Percentiles rank a stretch among this genome's conserved stretches.
Conservation (phyloP, 2,329 filamentous ascomycete species). For the Paraconiothyrium sp. region DNA sequence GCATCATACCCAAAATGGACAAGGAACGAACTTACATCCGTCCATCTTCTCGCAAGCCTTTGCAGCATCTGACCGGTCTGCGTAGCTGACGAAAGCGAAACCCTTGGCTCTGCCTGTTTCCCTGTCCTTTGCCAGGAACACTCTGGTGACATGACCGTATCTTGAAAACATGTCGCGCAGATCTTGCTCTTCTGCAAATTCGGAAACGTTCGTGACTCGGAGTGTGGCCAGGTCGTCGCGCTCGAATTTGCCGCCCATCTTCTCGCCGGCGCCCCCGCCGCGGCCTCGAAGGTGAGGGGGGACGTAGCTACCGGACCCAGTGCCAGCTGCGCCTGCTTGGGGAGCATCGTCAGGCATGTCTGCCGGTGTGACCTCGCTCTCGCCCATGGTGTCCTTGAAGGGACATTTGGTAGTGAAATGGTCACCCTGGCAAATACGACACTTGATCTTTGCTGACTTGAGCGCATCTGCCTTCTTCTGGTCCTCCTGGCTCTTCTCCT, state of each 20-base stretch:
- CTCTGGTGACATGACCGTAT: slow-evolving; percentile 94
- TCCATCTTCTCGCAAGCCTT: slow-evolving; percentile 98
- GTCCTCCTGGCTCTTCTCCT: slow-evolving; percentile 79
- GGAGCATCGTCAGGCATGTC: slow-evolving; percentile 58
- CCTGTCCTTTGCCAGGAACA: slow-evolving; percentile 97
- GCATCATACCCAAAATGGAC: slow-evolving; percentile 13
- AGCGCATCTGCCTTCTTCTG: slow-evolving; percentile 71
- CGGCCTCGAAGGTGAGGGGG: slow-evolving; percentile 91
- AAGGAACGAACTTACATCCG: slow-evolving; percentile 69
- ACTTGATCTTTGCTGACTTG: slow-evolving; percentile 99
- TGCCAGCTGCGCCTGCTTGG: slow-evolving; percentile 65
- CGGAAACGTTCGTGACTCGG: slow-evolving; percentile 97
- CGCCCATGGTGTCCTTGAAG: slow-evolving; percentile 99
- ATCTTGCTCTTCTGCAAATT: slow-evolving; percentile 96
- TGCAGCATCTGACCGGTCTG: slow-evolving; percentile 86
- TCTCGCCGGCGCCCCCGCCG: slow-evolving; percentile 78
- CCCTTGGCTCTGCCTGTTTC: slow-evolving; percentile 97
- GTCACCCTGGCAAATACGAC: slow-evolving; percentile 97
- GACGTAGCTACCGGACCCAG: slow-evolving; percentile 85
- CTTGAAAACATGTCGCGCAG: slow-evolving; percentile 98
- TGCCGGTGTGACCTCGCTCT: slow-evolving; percentile 62
- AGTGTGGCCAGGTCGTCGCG: slow-evolving; percentile 96
- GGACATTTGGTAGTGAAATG: slow-evolving; percentile 99
- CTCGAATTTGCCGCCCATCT: slow-evolving; percentile 94
- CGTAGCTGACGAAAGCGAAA: slow-evolving; percentile 98